Percentiles rank a stretch among this genome's conserved stretches.
Evolutionary conservation across 495 filamentous ascomycete species (phyloP).

Genomic region (Podospora conica): DNA sequence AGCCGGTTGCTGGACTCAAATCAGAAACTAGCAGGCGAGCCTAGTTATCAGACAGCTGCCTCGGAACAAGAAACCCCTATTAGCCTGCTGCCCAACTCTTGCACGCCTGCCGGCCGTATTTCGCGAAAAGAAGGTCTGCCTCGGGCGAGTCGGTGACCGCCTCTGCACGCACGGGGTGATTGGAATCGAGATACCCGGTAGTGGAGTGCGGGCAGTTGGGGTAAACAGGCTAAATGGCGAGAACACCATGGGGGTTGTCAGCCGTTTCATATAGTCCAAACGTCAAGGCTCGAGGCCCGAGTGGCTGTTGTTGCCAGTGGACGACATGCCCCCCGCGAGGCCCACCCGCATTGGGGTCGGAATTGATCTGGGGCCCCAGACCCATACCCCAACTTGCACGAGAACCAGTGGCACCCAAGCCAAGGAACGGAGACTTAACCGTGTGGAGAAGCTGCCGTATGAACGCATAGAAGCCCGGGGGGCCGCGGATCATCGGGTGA

Average conservation of each 20-base stretch:
- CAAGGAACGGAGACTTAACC: not conserved
- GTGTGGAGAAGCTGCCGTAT: not conserved
- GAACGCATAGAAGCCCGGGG: not conserved
- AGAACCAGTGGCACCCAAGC: not conserved
- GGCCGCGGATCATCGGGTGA: not conserved
- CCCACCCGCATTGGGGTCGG: not conserved
- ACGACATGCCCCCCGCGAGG: not conserved
- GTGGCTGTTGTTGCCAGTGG: not conserved
- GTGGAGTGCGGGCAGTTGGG: not conserved
- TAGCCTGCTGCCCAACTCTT: not conserved
- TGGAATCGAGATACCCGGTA: not conserved
- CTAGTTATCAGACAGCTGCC: not conserved
- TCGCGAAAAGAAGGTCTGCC: not conserved
- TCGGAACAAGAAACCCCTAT: not conserved
- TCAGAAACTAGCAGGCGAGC: not conserved
- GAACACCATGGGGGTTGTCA: not conserved
- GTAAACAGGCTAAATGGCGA: not conserved
- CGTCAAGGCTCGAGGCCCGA: not conserved
- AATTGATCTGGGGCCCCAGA: not conserved
- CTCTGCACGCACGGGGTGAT: not conserved
- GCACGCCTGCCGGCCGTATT: not conserved
- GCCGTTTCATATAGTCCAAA: not conserved
- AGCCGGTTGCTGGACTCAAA: not conserved
- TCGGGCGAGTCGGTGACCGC: not conserved
- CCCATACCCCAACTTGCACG: not conserved